Base-by-base conservation (phyloP, 2,329 filamentous ascomycete species). In the Penicillium sp. region DNA sequence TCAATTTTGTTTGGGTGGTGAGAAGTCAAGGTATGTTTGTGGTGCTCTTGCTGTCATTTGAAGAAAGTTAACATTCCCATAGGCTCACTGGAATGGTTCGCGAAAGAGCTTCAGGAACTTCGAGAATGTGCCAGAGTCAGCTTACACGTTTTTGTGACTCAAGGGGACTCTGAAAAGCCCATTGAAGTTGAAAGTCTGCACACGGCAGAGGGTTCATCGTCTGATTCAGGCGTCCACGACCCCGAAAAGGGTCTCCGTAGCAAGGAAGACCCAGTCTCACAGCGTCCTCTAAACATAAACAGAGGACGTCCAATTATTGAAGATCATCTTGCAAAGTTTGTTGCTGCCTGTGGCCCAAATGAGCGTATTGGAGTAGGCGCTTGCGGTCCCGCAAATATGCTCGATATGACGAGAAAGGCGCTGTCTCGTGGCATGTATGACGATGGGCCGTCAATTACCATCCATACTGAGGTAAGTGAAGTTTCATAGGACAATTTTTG, bases 1-100 rank as follows among this genome's bases (percentile, higher is more conserved):
- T 56, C 40, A 50, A 59, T 32, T 60, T 60, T 32, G 54, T 60
- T 8, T 58, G 52, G 55, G 43, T 44, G 32, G 47, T 54, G 10
- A 44, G 24, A 43, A 24, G 46, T 29, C 9, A n/a, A 9, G 45
- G 50, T 56, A 45, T 21, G 47, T 43, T 50, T 11, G 22, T 7
- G 13, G n/a, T 31, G 7, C 2, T 16, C 5, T 4, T 27, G 27
- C 16, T 9, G 7, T 27, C 9, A 9, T 29, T 18, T 10, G 16
- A 27, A 11, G 2, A 40, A 29, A n/a, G 34, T 31, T 50, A 24
- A 46, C 16, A 10, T 21, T 32, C 5, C n/a, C 6, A 11, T 10
- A 56, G 53, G 46, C 7, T 52, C 47, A 10, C 36, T 58, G 13
- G 39, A 43, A 11, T 60, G 47, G 47, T 60, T 58, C 18, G 42